Base-by-base conservation (phyloP, 352 stramenopile genomes). In the Globisporangium echinulatum region DNA sequence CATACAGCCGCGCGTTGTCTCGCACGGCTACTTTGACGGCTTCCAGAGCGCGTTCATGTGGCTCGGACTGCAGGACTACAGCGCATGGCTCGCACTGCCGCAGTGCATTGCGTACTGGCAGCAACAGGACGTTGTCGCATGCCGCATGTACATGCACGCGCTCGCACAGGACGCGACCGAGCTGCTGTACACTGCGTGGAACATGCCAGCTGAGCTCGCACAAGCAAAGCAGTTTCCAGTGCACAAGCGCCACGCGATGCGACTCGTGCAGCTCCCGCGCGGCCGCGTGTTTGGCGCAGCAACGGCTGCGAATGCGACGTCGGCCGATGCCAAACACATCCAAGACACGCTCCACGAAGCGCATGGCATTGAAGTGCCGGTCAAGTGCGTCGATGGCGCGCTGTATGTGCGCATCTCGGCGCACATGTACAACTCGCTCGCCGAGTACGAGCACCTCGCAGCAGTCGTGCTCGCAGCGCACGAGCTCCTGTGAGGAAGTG, bases 31-130 rank as follows among this genome's bases (percentile, higher is more conserved):
- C 51, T 91, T 89, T 19, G 82, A 96, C 60, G 76, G 85, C 25
- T 96, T 95, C 66, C 77, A 97, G 50, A 96, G 86, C 52, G 78
- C 85, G 40, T 98, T 97, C 67, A 79, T 97, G 65, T 98, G 91
- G 90, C 94, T 90, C 59, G 94, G 93, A 0, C 87, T 94, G 54
- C 79, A 97, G 56, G 93, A 98, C 64, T 97, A 98, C 69, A 80
- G 82, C 33, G 63, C 90, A 19, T 88, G 90, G 64, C 75, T 98
- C 5, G 69, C 85, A 42, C 49, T 98, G 37, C 90, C 93, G 2
- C 71, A 77, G 13, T 91, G 94, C 25, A 68, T 96, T 48, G 84
- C 87, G 38, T 96, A 85, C 67, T 98, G 94, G 94, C 61, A 71
- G 39, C 53, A 63, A 7, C 72, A 90, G 57, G 69, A 67, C 60